Percentiles rank a stretch among this genome's conserved stretches.
These are phyloP conservation scores for Nicotiana knightiana DNA, from an alignment of 257 asterid species.

Conservation along the genomic window DNA sequence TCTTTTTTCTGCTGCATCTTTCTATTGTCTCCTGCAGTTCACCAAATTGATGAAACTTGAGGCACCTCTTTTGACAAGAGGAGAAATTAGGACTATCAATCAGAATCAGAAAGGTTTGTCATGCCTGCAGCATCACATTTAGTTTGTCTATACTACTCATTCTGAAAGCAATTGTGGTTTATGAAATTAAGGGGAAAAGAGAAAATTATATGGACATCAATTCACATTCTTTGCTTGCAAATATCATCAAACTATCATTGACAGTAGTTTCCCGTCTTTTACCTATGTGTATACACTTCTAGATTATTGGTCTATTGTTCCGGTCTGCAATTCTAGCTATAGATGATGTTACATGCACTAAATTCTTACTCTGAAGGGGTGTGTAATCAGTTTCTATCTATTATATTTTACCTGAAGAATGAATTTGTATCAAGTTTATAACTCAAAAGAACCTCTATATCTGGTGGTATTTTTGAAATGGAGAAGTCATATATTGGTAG, in stretches of 20 bases:
- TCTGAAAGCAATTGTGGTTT: neutral
- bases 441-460: neutral
- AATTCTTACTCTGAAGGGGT: neutral
- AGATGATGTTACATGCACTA: too few species aligned
- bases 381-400: neutral
- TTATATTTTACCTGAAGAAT: neutral
- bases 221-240: neutral
- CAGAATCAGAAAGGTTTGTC: conserved; percentile 8
- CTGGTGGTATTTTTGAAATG: neutral
- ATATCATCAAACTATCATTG: neutral
- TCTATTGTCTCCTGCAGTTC: conserved; percentile 38
- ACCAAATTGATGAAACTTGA: conserved; percentile 82
- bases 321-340: neutral
- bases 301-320: neutral
- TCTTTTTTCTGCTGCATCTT: conserved; percentile 3
- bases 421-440: neutral
- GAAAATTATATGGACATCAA: neutral
- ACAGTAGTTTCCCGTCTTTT: too few species aligned
- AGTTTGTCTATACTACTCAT: neutral
- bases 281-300: too few species aligned
- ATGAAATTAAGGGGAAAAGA: neutral
- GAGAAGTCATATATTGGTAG: neutral
- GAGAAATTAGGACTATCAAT: conserved; percentile 14
- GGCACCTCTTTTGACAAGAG: conserved; percentile 41
- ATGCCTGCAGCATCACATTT: neutral